These are phyloP conservation scores for Ulvella scutata DNA, from an alignment of 139 green algal species.

Conservation along the genomic window DNA sequence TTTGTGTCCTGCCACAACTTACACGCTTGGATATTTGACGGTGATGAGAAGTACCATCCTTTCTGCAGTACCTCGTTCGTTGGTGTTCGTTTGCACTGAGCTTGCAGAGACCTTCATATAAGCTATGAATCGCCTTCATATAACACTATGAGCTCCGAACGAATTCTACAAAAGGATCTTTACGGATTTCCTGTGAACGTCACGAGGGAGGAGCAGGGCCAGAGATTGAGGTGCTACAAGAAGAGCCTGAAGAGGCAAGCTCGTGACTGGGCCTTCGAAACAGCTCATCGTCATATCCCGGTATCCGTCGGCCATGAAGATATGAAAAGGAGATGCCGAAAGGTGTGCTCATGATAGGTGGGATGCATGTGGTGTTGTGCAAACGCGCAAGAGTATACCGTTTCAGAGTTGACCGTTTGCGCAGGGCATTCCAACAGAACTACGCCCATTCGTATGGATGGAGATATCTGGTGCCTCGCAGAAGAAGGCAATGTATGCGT, in stretches of 20 bases:
- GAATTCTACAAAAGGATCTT: too few relatives aligned
- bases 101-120: too few relatives aligned
- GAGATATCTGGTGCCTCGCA: neutral
- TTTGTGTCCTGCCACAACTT: too few relatives aligned
- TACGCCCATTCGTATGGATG: neutral
- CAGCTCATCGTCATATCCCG: neutral
- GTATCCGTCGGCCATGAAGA: neutral
- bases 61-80: too few relatives aligned
- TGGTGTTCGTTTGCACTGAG: too few relatives aligned
- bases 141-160: too few relatives aligned
- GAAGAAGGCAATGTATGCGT: neutral
- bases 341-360: too few relatives aligned
- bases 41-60: too few relatives aligned
- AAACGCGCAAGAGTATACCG: too few relatives aligned
- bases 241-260: neutral
- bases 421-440: neutral
- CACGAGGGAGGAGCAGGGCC: neutral
- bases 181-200: neutral
- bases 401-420: neutral
- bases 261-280: neutral
- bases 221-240: neutral
- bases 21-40: too few relatives aligned
- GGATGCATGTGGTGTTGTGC: too few relatives aligned
- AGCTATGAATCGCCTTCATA: too few relatives aligned
- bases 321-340: neutral